Evolutionary conservation across 2,329 filamentous ascomycete species (phyloP).

Genomic region (Lachnellula occidentalis): DNA sequence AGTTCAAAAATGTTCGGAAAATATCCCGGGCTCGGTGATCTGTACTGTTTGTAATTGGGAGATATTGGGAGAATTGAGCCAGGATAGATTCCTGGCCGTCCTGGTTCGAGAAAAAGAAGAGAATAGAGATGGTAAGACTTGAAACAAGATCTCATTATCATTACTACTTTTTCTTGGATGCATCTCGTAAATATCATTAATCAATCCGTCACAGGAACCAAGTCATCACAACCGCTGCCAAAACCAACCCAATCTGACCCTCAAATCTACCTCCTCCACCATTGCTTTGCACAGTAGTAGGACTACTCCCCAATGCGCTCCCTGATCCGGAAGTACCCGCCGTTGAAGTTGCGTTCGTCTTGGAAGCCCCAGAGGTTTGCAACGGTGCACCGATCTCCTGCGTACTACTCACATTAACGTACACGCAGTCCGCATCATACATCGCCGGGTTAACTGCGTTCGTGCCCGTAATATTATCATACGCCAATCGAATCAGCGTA

Average conservation of each 20-base stretch:
- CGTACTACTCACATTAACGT: slow-evolving; percentile 14
- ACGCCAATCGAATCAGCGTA: slow-evolving; percentile 27
- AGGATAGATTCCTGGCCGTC: too few species aligned
- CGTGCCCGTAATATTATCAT: slow-evolving; percentile 26
- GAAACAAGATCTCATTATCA: not conserved
- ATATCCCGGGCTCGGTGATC: too few species aligned
- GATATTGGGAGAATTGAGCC: too few species aligned
- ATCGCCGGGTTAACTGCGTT: slow-evolving; percentile 24
- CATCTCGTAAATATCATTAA: too few species aligned
- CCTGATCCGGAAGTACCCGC: not conserved
- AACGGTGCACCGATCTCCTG: not conserved
- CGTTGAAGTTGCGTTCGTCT: not conserved
- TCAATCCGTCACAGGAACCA: not conserved
- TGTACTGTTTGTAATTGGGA: too few species aligned
- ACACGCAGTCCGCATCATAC: slow-evolving; percentile 26
- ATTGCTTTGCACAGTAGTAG: not conserved
- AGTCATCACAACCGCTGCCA: not conserved
- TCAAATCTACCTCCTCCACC: slow-evolving; percentile 3
- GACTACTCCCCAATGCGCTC: not conserved
- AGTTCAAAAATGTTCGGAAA: too few species aligned
- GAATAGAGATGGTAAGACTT: too few species aligned
- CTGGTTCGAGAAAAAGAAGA: too few species aligned
- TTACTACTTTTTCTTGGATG: not conserved
- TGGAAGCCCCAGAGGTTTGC: not conserved
- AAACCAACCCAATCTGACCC: not conserved